Percentiles rank a stretch among this genome's conserved stretches.
phyloP scores from a whole-genome alignment of 2,329 filamentous ascomycete genomes.

The Cladophialophora bantiana region DNA sequence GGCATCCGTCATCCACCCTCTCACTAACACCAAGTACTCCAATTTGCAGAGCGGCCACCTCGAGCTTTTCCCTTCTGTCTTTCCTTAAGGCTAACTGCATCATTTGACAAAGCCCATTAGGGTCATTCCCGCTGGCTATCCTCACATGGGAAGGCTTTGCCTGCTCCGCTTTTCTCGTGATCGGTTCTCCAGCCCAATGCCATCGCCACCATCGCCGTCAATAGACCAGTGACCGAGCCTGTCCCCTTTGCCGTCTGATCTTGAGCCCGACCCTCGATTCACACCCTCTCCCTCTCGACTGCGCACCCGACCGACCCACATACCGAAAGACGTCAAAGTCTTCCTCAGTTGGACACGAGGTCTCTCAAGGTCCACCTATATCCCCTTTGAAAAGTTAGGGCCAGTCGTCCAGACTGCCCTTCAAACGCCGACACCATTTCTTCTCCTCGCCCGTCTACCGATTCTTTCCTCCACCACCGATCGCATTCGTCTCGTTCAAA shows the following conservation, averaged over 20 bases:
- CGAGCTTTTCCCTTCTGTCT: constrained; percentile 1
- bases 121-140: not conserved
- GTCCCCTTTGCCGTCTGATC: constrained; percentile 15
- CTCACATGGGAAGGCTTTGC: constrained; percentile 14
- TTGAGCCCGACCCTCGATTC: constrained; percentile 22
- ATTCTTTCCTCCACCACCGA: constrained; percentile 85
- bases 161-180: constrained; percentile 30
- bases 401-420: constrained; percentile 79
- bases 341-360: constrained; percentile 23
- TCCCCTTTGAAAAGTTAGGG: constrained; percentile 46
- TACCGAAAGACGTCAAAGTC: constrained; percentile 20
- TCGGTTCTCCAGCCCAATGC: constrained; percentile 16
- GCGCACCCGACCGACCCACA: constrained; percentile 30
- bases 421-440: constrained; percentile 79
- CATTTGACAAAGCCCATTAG: constrained; percentile 17
- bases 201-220: constrained; percentile 19
- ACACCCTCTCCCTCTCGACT: constrained; percentile 9
- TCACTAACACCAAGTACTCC: constrained; percentile 7
- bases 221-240: constrained; percentile 30
- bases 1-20: constrained; percentile 6
- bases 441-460: constrained; percentile 71
- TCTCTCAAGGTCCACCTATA: constrained; percentile 16
- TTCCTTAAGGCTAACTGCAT: constrained; percentile 17
- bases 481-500: constrained; percentile 61
- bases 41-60: constrained; percentile 5